Conservation (phyloP, 495 filamentous ascomycete species). For the Lasiosphaeria hispida region DNA sequence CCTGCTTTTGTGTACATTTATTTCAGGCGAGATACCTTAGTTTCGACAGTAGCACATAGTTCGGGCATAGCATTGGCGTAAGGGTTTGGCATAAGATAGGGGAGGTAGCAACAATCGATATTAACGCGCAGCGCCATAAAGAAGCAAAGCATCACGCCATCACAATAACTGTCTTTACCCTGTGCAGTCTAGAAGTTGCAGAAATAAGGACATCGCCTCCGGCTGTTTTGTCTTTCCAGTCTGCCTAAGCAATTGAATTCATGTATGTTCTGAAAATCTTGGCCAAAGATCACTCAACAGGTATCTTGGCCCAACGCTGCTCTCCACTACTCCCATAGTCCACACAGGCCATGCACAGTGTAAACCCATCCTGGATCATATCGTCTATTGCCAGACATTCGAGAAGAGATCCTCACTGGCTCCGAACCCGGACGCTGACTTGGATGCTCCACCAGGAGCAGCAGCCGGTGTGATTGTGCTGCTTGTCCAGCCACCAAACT, state of each 20-base stretch:
- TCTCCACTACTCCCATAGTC: too few relatives aligned
- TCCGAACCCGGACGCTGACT: constrained; percentile 55
- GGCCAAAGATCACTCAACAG: too few relatives aligned
- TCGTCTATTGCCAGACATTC: constrained; percentile 82
- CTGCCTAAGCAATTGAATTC: too few relatives aligned
- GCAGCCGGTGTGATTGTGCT: constrained; percentile 44
- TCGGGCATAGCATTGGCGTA: constrained; percentile 25
- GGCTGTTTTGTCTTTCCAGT: too few relatives aligned
- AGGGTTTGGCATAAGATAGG: background rate
- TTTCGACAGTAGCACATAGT: background rate
- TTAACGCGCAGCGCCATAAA: background rate
- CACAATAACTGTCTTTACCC: too few relatives aligned
- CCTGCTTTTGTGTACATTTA: background rate
- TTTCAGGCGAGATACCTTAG: background rate
- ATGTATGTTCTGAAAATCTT: too few relatives aligned
- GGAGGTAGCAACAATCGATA: background rate
- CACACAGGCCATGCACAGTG: too few relatives aligned
- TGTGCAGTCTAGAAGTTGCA: too few relatives aligned
- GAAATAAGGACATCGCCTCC: too few relatives aligned
- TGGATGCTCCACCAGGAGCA: constrained; percentile 35
- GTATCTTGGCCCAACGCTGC: too few relatives aligned
- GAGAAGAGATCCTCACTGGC: constrained; percentile 83
- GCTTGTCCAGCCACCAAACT: constrained; percentile 92
- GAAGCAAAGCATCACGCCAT: too few relatives aligned
- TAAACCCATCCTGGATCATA: background rate